Base-by-base conservation (phyloP, 331 rosid genomes). In the Arachis monticola region DNA sequence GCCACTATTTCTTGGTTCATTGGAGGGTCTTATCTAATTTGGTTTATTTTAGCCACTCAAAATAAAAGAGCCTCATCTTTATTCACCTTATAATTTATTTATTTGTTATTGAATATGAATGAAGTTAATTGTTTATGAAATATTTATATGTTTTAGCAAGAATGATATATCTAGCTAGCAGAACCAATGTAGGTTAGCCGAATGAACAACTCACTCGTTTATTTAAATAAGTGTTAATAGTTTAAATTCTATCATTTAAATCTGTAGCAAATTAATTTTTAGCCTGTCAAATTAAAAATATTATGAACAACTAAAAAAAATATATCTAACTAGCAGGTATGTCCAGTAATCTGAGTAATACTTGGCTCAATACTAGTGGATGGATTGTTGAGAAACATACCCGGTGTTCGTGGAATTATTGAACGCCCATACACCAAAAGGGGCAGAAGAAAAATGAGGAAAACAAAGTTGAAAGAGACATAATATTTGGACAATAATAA, bases 21-120 rank as follows among this genome's bases (percentile, higher is more conserved):
- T 75, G 84, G 80, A 40, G 14, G 14, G 58, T 45, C 57, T 81
- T 81, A 58, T 81, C 77, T 57, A 64, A 70, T 69, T 76, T 71
- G 63, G 72, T 65, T 72, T 66, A 22, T 22, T 22, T 22, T 52
- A 72, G 82, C 76, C 75, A 66, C 74, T 52, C 70, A 56, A 40
- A 65, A 22, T 71, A 32, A 71, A 81, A 71, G 67, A 58, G 13
- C 70, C 71, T 81, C 65, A 67, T 76, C 72, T 81, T 12, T 44
- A 59, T 71, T 72, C 82, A 76, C 79, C 76, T 71, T 2, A 35
- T 35, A 2, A 44, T 44, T 32, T 22, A 5, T 44, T 44, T 65
- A 66, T 77, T 76, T 76, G 67, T 75, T 69, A 62, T 75, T 80
- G 50, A 66, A 66, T 41, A 48, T 40, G 27, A 22, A 22, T 35